These are phyloP conservation scores for Nadsonia starkeyi-henricii DNA, from an alignment of 1,139 yeast species.

Conservation along the genomic window DNA sequence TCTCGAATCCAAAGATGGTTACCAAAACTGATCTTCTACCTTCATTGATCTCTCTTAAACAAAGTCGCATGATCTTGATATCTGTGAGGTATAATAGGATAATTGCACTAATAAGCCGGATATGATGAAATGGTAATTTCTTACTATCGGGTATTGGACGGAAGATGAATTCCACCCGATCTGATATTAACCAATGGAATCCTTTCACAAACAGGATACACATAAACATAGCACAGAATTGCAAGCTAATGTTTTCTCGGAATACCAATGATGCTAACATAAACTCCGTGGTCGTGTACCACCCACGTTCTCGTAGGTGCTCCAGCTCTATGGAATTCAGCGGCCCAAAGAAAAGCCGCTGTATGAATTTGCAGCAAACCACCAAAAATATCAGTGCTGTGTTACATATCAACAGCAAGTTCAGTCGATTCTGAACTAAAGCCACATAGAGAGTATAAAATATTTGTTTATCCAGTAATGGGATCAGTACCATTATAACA, in stretches of 20 bases:
- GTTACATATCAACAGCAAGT: not conserved
- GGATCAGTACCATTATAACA: too few species aligned
- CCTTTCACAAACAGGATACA: conserved; percentile 31
- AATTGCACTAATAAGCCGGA: conserved; percentile 10
- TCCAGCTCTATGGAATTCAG: conserved; percentile 5
- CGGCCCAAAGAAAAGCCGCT: conserved; percentile 8
- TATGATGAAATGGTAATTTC: conserved; percentile 3
- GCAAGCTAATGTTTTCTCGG: conserved; percentile 14
- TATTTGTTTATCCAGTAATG: not conserved
- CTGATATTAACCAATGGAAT: conserved; percentile 32
- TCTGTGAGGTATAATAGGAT: conserved; percentile 15
- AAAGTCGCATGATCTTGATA: conserved; percentile 13
- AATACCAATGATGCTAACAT: conserved; percentile 15
- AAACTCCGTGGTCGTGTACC: conserved; percentile 17
- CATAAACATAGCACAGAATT: conserved; percentile 30
- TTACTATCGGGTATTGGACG: conserved; percentile 6
- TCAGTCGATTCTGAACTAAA: not conserved
- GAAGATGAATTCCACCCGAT: conserved; percentile 20
- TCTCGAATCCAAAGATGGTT: conserved; percentile 7
- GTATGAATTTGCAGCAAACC: conserved; percentile 5
- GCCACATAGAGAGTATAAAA: not conserved
- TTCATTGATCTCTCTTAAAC: conserved; percentile 8
- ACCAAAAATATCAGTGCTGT: not conserved
- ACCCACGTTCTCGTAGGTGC: conserved; percentile 7
- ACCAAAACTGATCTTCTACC: conserved; percentile 5